These are phyloP conservation scores for Phytophthora idaei DNA, from an alignment of 352 stramenopile genomes.

Conservation along the genomic window DNA sequence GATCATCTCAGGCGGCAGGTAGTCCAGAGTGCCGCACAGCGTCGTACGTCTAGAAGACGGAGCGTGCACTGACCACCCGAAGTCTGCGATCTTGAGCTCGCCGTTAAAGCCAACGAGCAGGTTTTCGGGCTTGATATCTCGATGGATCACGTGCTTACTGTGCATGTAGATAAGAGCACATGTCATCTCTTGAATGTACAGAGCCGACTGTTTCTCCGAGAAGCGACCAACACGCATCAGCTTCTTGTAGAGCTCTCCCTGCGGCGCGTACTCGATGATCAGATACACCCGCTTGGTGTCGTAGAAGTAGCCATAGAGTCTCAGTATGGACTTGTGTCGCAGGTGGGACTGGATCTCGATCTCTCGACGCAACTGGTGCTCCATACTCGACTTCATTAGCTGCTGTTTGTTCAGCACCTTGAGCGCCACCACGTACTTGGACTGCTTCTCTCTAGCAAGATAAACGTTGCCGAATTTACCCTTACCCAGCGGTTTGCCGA, in stretches of 20 bases:
- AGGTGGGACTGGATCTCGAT: slow-evolving; percentile 99
- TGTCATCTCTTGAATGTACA: slow-evolving; percentile 96
- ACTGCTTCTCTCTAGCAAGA: slow-evolving; percentile 96
- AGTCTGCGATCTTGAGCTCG: slow-evolving; percentile 99
- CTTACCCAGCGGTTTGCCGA: slow-evolving; percentile 97
- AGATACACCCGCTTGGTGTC: slow-evolving; percentile 99
- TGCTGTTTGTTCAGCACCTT: slow-evolving; percentile 99
- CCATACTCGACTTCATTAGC: slow-evolving; percentile 96
- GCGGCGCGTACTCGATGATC: slow-evolving; percentile 98
- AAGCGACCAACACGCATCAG: slow-evolving; percentile 93
- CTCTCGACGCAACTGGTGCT: slow-evolving; percentile 98
- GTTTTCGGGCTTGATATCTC: slow-evolving; percentile 99
- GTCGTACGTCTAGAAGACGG: slow-evolving; percentile 96
- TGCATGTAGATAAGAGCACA: slow-evolving; percentile 98
- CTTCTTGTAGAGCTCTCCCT: slow-evolving; percentile 99
- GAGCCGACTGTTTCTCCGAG: slow-evolving; percentile 90
- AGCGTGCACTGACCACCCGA: slow-evolving; percentile 99
- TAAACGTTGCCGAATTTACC: slow-evolving; percentile 99
- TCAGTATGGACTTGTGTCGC: slow-evolving; percentile 96
- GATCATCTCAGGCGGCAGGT: slow-evolving; percentile 99
- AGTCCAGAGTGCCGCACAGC: slow-evolving; percentile 99
- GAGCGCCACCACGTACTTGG: slow-evolving; percentile 98
- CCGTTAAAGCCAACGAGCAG: slow-evolving; percentile 94
- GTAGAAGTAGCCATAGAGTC: slow-evolving; percentile 99
- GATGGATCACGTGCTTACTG: slow-evolving; percentile 99